Evolutionary conservation across 2,329 filamentous ascomycete species (phyloP).

Genomic region (Penicillium sp.): DNA sequence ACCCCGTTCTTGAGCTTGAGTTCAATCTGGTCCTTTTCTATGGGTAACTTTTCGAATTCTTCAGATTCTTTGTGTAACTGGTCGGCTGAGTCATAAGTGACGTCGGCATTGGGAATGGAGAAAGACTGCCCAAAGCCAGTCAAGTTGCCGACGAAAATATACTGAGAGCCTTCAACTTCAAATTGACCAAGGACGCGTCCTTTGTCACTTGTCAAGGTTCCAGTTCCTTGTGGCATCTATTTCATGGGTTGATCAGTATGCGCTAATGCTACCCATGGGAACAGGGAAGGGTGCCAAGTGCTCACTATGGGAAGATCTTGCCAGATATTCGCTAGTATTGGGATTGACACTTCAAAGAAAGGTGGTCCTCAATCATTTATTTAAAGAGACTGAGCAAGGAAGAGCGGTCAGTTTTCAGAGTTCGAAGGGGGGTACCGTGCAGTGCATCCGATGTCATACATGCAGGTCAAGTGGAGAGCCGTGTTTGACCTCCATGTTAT

Average conservation of each 20-base stretch:
- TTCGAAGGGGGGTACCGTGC: background rate
- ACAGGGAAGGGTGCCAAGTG: background rate
- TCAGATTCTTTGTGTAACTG: constrained; percentile 5
- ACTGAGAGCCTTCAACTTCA: constrained; percentile 8
- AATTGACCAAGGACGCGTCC: constrained; percentile 14
- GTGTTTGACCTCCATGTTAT: background rate
- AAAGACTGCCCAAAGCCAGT: constrained; percentile 7
- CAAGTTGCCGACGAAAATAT: constrained; percentile 11
- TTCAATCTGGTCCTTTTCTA: constrained; percentile 11
- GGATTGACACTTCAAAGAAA: background rate
- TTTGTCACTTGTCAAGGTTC: constrained; percentile 11
- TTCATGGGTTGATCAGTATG: background rate
- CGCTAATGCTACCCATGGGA: background rate
- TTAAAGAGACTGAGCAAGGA: background rate
- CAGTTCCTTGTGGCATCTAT: constrained; percentile 11
- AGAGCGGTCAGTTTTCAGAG: constrained; percentile 7
- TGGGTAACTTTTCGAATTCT: constrained; percentile 7
- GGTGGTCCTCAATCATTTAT: background rate
- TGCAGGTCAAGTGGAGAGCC: constrained; percentile 6
- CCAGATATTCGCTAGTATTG: background rate
- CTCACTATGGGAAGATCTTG: background rate
- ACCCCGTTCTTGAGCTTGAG: constrained; percentile 10
- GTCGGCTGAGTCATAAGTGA: constrained; percentile 10
- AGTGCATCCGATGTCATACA: constrained; percentile 11
- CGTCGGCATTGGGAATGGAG: constrained; percentile 7